Percentiles rank a stretch among this genome's conserved stretches.
Conservation (phyloP, 805 yeast species). For the Brettanomyces anomalus region DNA sequence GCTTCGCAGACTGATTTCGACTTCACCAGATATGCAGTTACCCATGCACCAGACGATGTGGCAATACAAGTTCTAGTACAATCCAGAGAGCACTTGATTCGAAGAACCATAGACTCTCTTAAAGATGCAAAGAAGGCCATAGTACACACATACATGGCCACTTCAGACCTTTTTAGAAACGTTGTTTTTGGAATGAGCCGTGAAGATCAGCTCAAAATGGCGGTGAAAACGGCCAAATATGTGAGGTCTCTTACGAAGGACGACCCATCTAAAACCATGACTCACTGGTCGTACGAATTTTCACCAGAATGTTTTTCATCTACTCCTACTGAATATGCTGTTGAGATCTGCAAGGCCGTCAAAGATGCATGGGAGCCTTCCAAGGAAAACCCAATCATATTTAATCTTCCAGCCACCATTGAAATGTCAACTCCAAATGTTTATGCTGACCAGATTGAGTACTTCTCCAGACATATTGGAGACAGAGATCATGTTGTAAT, state of each 20-base stretch:
- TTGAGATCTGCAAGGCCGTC: conserved; percentile 73
- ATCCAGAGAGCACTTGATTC: conserved; percentile 65
- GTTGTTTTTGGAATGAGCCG: conserved; percentile 67
- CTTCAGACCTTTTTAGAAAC: conserved; percentile 66
- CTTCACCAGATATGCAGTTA: conserved; percentile 72
- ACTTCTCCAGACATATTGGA: conserved; percentile 55
- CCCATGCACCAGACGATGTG: conserved; percentile 70
- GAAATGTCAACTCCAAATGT: conserved; percentile 70
- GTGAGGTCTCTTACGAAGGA: conserved; percentile 67
- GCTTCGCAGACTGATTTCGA: conserved; percentile 80
- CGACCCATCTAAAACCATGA: conserved; percentile 54
- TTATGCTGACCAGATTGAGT: conserved; percentile 76
- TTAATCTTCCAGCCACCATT: conserved; percentile 75
- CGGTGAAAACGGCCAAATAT: conserved; percentile 60
- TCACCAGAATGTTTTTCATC: conserved; percentile 76
- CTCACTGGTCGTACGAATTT: conserved; percentile 65
- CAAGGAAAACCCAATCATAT: conserved; percentile 63
- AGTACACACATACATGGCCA: conserved; percentile 67
- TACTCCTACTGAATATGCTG: conserved; percentile 64
- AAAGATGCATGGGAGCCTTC: conserved; percentile 74
- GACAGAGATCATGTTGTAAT: conserved; percentile 66
- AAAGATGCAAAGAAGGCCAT: conserved; percentile 67
- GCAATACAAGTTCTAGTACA: conserved; percentile 66
- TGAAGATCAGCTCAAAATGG: conserved; percentile 58
- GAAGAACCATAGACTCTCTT: conserved; percentile 65